Evolutionary conservation across 2,329 filamentous ascomycete species (phyloP), one percentile per base, ranked within the genome.

Genomic region (Pseudocercospora cruenta): DNA sequence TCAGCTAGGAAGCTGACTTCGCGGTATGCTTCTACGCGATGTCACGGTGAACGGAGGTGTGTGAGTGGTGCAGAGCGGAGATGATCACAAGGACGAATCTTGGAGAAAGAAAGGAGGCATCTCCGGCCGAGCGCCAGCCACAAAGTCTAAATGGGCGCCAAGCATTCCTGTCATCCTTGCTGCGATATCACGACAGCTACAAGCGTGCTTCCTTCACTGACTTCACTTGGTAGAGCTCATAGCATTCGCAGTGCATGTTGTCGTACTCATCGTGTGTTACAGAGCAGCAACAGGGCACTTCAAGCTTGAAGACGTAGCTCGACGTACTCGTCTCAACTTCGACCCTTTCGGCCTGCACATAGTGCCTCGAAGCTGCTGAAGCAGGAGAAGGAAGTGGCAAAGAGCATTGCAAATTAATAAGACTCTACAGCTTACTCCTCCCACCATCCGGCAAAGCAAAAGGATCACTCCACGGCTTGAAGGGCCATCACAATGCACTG

Each of bases 31-130:
- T 26, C 28, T 54, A 31, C 36, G 55, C 39, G 36, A 65, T 65
- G 58, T 53, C 51, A 61, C 58, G 51, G 33, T 28, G 49, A 45
- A 59, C 63, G 58, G 63, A 61, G 33, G 36, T 21, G 16, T 24
- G 24, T 60, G 63, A 65, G 63, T 60, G 63, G 58, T 39, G 49
- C 33, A 47, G 55, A 58, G 51, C 39, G 63, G 58, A 58, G 47
- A 61, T 61, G 60, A 55, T 55, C 60, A 53, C 39, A 60, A n/a
- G 36, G 12, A 31, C 58, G 6, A 28, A 6, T 14, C 22, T 24
- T 14, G 49, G 49, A 22, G 49, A 26, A 28, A 53, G 21, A 53
- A 51, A 24, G n/a, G 47, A 51, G 47, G 10, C 22, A 24, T 21
- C n/a, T 53, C 31, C 31, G 49, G 12, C 19, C 19, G 49, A 14